Evolutionary conservation across 2,329 filamentous ascomycete genomes (phyloP), one percentile per base, ranked within the genome.

Genomic region (Penicillium crustosum): DNA sequence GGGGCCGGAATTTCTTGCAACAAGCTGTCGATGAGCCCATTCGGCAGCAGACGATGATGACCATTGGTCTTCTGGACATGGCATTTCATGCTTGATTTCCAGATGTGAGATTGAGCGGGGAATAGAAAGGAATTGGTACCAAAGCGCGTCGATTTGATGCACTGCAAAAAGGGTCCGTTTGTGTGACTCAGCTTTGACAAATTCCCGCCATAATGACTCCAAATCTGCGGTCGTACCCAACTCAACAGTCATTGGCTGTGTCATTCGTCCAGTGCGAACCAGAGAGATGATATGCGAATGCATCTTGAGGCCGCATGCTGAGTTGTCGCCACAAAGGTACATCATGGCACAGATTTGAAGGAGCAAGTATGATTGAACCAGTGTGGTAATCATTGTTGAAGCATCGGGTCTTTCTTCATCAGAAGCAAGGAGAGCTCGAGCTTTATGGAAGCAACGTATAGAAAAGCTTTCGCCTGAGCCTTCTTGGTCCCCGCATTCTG

Each of bases 81-180:
- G 78, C 4, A 80, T 65, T 17, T 77, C 72, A 52, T 79, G 75
- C 58, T 79, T 79, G 60, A 80, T 74, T 65, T 80, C 78, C 3
- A 79, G 66, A 43, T 79, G 66, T 6, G 66, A 69, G 42, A 69
- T 66, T 10, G 60, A 67, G 36, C 66, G 66, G 0, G 66, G 66
- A 13, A 69, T 66, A 2, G 66, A 68, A 4, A 79, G 64, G 49
- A 78, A 70, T 49, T 79, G 76, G 57, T 79, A 79, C 74, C 76
- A 79, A 2, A 78, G 60, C 0, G 77, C 70, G 55, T 79, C 77
- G 27, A 79, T 69, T 54, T 79, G 77, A 58, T 79, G 77, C 0
- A 76, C 69, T 10, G 77, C 75, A 50, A 78, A 77, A 8, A 76
- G 55, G 0, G 77, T 79, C 19, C 77, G 73, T 55, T 79, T 79